Percentiles rank a stretch among this genome's conserved stretches.
Evolutionary conservation across 2,329 filamentous ascomycete genomes (phyloP).

Genomic region (Cladosporium sp.): DNA sequence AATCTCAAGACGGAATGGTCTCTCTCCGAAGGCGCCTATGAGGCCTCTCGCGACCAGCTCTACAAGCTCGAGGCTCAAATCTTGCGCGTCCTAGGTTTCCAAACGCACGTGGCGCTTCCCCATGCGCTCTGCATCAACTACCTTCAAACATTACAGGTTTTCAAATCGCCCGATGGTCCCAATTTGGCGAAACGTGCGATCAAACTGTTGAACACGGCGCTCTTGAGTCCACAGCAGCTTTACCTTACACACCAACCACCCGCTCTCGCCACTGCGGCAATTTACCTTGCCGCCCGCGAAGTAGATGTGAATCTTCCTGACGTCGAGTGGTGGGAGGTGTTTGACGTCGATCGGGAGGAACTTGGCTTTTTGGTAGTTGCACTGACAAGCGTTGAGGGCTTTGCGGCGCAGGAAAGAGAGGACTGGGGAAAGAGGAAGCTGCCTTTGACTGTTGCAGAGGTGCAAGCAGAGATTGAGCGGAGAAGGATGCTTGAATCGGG

Average conservation of each 20-base stretch:
- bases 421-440: slow-evolving; percentile 51
- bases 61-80: slow-evolving; percentile 74
- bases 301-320: slow-evolving; percentile 72
- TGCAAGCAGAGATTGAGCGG: slow-evolving; percentile 59
- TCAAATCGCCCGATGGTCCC: slow-evolving; percentile 40
- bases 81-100: slow-evolving; percentile 71
- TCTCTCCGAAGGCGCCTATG: slow-evolving; percentile 69
- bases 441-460: slow-evolving; percentile 53
- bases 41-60: slow-evolving; percentile 59
- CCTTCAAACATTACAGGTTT: slow-evolving; percentile 78
- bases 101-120: slow-evolving; percentile 79
- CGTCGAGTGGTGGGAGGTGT: slow-evolving; percentile 94
- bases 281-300: slow-evolving; percentile 85
- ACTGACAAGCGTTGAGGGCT: slow-evolving; percentile 72
- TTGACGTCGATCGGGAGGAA: slow-evolving; percentile 92
- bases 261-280: slow-evolving; percentile 77
- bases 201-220: slow-evolving; percentile 76
- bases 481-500: slow-evolving; percentile 39
- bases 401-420: slow-evolving; percentile 57
- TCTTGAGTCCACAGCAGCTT: slow-evolving; percentile 82
- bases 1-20: slow-evolving; percentile 39
- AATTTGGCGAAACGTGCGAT: slow-evolving; percentile 62
- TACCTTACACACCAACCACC: slow-evolving; percentile 91
- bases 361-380: slow-evolving; percentile 87
- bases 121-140: slow-evolving; percentile 88